Evolutionary conservation across 495 filamentous ascomycete species (phyloP), one percentile per base, ranked within the genome.

Genomic region (Tuber melanosporum): DNA sequence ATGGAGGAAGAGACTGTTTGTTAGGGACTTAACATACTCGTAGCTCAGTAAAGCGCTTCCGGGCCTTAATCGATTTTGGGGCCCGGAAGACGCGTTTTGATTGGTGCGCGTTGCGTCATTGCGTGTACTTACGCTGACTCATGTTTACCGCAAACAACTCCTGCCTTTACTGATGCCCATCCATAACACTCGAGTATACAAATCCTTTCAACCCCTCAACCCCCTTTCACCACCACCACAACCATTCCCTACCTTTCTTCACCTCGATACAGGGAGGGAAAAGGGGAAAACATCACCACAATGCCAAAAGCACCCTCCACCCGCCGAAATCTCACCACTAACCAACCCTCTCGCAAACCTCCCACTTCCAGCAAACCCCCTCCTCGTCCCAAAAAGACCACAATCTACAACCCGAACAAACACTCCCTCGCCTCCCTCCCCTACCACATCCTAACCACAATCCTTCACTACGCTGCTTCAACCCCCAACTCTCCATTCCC

Each of bases 401-500:
- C 42, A 43, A 26, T 41, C 73, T 73, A 74, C 49, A 70, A 80
- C 62, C 78, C 77, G 8, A 39, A 22, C 4, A 73, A 62, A 47
- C 78, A 80, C 77, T 76, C 73, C 22, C 78, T 80, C 71, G 62
- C 77, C 45, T 44, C 78, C 45, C 80, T 82, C 20, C 80, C 80
- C 6, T 82, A 82, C 70, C 80, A 82, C 47, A 71, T 82, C 71
- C 79, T 82, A 47, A 45, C 74, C 6, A 72, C 42, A 4, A 81
- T 82, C 72, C 71, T 82, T 17, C 43, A 57, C 22, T 41, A 78
- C 44, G 79, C 80, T 9, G 76, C 76, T 39, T 42, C 79, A 20
- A 26, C 71, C 3, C 79, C 75, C 6, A 9, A 19, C 26, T 52
- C 77, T 26, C 71, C 43, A 42, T 77, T 71, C 73, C 73, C 74